Evolutionary conservation across 148 eudicot genomes (phyloP).

Genomic region (Nyssa sinensis): DNA sequence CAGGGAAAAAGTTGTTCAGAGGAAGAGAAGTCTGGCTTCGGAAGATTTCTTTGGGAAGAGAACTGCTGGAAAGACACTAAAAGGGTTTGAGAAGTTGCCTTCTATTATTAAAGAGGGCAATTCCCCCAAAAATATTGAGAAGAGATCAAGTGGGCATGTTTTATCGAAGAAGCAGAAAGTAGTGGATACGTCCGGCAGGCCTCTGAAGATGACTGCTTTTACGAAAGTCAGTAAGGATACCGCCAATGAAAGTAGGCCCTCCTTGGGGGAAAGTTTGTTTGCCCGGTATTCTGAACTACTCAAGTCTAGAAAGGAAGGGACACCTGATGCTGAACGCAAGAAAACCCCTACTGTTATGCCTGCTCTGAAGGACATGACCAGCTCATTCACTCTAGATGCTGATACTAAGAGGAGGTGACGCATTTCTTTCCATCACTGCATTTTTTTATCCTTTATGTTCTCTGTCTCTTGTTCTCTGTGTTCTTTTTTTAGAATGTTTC

Average conservation of each 20-base stretch:
- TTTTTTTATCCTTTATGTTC: background rate
- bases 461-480: background rate
- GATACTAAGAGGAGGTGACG: constrained; percentile 59
- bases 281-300: constrained; percentile 19
- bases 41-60: constrained; percentile 31
- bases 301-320: constrained; percentile 21
- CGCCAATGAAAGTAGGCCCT: constrained; percentile 20
- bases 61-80: constrained; percentile 30
- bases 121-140: constrained; percentile 30
- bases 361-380: constrained; percentile 11
- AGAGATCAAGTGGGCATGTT: constrained; percentile 13
- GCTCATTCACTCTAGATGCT: constrained; percentile 39
- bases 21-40: constrained; percentile 23
- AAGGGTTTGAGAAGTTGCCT: constrained; percentile 23
- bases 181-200: constrained; percentile 22
- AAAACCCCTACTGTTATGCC: constrained; percentile 22
- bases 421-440: background rate
- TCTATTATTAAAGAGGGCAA: constrained; percentile 27
- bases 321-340: constrained; percentile 20
- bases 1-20: constrained; percentile 18
- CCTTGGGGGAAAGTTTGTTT: constrained; percentile 37
- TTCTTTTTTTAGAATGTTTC: background rate
- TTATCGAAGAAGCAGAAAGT: constrained; percentile 31
- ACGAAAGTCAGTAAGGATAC: constrained; percentile 23
- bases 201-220: constrained; percentile 24